phyloP scores from a whole-genome alignment of 1,284 basidiomycete genomes.

The Lignosus rhinocerotis region DNA sequence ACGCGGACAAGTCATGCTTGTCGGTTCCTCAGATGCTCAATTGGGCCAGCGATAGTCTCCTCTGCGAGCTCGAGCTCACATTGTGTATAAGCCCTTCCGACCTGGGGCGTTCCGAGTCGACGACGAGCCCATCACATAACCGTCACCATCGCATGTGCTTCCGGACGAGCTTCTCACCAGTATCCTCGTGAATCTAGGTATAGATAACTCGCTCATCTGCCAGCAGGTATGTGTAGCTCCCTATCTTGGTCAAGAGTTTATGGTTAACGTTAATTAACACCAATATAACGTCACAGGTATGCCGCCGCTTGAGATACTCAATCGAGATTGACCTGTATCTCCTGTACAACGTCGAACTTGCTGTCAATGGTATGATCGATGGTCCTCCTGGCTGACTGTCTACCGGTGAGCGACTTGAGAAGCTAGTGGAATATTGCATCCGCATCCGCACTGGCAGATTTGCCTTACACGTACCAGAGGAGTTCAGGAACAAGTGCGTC shows the following conservation, averaged over 20 bases:
- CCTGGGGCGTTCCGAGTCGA: no score
- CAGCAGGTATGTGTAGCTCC: neutral
- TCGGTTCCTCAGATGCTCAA: no score
- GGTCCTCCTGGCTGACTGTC: slow-evolving; percentile 33
- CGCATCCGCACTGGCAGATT: neutral
- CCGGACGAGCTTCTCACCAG: neutral
- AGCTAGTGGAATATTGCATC: slow-evolving; percentile 29
- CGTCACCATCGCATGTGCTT: neutral
- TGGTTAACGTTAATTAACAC: neutral
- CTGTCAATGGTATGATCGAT: slow-evolving; percentile 45
- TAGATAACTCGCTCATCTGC: neutral
- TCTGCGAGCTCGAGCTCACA: no score
- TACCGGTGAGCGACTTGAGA: slow-evolving; percentile 38
- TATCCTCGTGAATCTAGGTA: neutral
- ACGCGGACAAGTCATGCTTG: no score
- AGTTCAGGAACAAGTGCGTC: neutral
- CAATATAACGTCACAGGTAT: slow-evolving; percentile 40
- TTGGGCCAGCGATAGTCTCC: no score
- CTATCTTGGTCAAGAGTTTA: neutral
- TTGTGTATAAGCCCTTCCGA: no score
- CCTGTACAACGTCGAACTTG: slow-evolving; percentile 55
- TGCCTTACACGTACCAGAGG: neutral
- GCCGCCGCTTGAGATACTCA: slow-evolving; percentile 38
- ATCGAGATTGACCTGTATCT: slow-evolving; percentile 41
- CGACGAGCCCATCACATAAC: neutral